Base-by-base conservation (phyloP, 331 rosid species). In the Erythrophleum ivorense region DNA sequence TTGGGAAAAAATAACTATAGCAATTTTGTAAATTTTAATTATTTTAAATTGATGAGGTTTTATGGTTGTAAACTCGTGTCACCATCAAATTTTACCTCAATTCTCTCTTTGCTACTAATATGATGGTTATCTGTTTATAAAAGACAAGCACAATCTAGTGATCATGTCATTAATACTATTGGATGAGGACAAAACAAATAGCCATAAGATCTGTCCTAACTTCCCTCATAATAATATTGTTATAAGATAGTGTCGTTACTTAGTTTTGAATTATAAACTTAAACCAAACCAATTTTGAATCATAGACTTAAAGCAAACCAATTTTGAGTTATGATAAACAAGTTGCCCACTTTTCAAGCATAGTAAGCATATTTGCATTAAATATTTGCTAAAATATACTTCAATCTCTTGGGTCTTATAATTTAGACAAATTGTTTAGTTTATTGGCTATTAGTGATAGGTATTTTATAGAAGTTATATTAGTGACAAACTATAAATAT, bases 151-250 rank as follows among this genome's bases (percentile, higher is more conserved):
- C 19, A 52, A 3, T 15, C 5, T 15, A 52, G 6, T 52, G 19
- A 55, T 40, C 21, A 18, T 15, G 11, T 66, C 11, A 8, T n/a
- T 33, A 55, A 18, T 18, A 53, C n/a, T 41, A 41, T 3, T 41
- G 69, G 11, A 15, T 57, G 53, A 59, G 40, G 34, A 79, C 71
- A 45, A 63, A 63, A 48, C 49, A 5, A 64, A 78, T 54, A 64
- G n/a, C 57, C 29, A 29, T 52, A 36, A 9, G 81, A 64, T 50
- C 14, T 52, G 53, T 41, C 46, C 46, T 41, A 41, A 1, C 8
- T 41, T 41, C 46, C 46, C 46, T 3, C 5, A 2, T 38, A 7
- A 41, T 41, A 0, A 2, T 41, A 4, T 6, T 41, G 46, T 41
- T 41, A 41, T 41, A 7, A 41, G 7, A 55, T 7, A 38, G 41